Conservation (phyloP, 2,329 filamentous ascomycete species). For the Fusarium continuum region DNA sequence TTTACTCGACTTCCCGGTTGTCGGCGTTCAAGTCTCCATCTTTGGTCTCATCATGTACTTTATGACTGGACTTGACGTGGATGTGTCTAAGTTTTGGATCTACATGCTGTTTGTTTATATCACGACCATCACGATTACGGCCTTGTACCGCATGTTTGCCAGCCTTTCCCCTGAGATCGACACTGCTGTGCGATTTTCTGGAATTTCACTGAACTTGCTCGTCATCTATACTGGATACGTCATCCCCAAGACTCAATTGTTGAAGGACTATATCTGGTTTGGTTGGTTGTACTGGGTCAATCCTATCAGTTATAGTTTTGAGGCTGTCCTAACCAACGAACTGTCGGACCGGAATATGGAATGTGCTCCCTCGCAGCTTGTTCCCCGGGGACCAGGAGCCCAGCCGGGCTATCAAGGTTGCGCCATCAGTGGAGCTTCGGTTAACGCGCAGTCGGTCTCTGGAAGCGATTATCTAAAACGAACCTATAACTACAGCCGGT, state of each 20-base stretch:
- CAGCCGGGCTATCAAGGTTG: constrained; percentile 62
- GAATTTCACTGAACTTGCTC: constrained; percentile 65
- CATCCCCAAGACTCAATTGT: constrained; percentile 63
- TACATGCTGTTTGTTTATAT: constrained; percentile 69
- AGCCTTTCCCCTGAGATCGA: constrained; percentile 67
- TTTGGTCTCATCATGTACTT: constrained; percentile 80
- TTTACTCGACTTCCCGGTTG: constrained; percentile 65
- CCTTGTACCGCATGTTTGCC: constrained; percentile 63
- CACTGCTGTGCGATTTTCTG: constrained; percentile 67
- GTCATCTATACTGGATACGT: constrained; percentile 74
- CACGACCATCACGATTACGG: constrained; percentile 63
- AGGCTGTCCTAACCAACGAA: constrained; percentile 66
- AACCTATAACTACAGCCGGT: constrained; percentile 56
- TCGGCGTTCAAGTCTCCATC: constrained; percentile 69
- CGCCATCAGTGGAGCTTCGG: constrained; percentile 59
- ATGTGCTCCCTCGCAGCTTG: constrained; percentile 56
- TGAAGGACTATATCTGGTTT: constrained; percentile 72
- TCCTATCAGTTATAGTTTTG: constrained; percentile 72
- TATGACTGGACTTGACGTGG: constrained; percentile 73
- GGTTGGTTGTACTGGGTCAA: constrained; percentile 73
- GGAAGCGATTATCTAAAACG: constrained; percentile 63
- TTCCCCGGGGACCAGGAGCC: constrained; percentile 56
- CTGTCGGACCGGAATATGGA: constrained; percentile 62
- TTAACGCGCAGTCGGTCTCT: constrained; percentile 49
- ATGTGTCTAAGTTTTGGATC: constrained; percentile 72